Evolutionary conservation across 139 green algal species (phyloP).

Genomic region (Eudorina sp.): DNA sequence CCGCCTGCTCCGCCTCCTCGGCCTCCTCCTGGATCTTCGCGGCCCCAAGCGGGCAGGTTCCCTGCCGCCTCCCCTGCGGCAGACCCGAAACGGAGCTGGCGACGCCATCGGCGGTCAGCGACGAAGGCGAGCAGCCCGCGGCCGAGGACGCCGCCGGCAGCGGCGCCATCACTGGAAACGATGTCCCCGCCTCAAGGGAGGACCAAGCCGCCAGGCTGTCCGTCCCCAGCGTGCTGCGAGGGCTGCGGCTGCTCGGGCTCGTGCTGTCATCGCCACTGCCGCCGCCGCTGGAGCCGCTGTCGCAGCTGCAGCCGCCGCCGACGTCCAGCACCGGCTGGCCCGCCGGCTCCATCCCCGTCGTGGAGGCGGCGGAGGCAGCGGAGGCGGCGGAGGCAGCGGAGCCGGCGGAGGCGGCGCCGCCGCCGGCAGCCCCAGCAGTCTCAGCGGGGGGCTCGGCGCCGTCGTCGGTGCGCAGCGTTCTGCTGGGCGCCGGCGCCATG

Average conservation of each 20-base stretch:
- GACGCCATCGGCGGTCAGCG: too few relatives aligned
- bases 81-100: too few relatives aligned
- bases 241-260: neutral
- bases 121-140: too few relatives aligned
- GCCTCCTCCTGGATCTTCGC: neutral
- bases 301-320: neutral
- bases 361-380: too few relatives aligned
- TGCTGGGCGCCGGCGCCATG: neutral
- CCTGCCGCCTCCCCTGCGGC: too few relatives aligned
- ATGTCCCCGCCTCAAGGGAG: neutral
- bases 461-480: neutral
- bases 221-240: neutral
- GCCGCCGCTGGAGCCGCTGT: neutral
- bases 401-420: too few relatives aligned
- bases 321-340: neutral
- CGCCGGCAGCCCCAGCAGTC: too few relatives aligned
- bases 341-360: too few relatives aligned
- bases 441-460: too few relatives aligned
- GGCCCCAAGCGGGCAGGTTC: too few relatives aligned
- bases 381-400: too few relatives aligned
- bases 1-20: too few relatives aligned
- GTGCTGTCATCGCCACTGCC: neutral
- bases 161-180: neutral
- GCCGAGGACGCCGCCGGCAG: neutral
- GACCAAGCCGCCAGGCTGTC: conserved; percentile 9